Evolutionary conservation across 495 filamentous ascomycete genomes (phyloP).

Genomic region (Darksidea phi): DNA sequence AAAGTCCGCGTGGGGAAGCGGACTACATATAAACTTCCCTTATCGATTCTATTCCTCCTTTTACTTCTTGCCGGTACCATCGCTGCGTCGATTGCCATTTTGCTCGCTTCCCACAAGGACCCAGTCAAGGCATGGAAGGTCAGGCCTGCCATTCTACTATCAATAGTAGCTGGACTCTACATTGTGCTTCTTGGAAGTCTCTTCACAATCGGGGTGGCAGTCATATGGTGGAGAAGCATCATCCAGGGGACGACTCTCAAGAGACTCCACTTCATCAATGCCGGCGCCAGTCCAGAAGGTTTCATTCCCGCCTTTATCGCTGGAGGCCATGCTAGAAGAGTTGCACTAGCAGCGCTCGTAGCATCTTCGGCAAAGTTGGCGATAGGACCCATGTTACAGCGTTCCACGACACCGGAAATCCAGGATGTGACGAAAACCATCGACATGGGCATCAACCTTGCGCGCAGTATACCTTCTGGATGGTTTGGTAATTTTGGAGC

Average conservation of each 20-base stretch:
- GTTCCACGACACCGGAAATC: constrained; percentile 4
- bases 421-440: constrained; percentile 4
- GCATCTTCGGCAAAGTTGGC: constrained; percentile 16
- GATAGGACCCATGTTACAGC: constrained; percentile 17
- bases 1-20: constrained; percentile 4
- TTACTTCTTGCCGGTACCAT: constrained; percentile 5
- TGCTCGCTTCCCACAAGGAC: constrained; percentile 8
- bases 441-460: constrained; percentile 25
- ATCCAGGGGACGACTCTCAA: constrained; percentile 27
- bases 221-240: constrained; percentile 32
- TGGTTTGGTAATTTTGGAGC: constrained; percentile 10
- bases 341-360: constrained; percentile 14
- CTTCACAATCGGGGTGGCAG: constrained; percentile 17
- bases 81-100: not conserved
- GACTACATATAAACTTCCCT: constrained; percentile 15
- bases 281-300: constrained; percentile 9
- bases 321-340: constrained; percentile 17
- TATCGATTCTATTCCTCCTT: not conserved
- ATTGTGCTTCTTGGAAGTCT: constrained; percentile 13
- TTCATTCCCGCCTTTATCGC: constrained; percentile 18
- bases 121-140: constrained; percentile 3
- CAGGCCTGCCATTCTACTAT: constrained; percentile 4
- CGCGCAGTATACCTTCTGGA: constrained; percentile 18
- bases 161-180: constrained; percentile 14
- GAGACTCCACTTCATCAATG: constrained; percentile 21